Base-by-base conservation (phyloP, 768 basidiomycete genomes). In the Rhizopogon salebrosus region DNA sequence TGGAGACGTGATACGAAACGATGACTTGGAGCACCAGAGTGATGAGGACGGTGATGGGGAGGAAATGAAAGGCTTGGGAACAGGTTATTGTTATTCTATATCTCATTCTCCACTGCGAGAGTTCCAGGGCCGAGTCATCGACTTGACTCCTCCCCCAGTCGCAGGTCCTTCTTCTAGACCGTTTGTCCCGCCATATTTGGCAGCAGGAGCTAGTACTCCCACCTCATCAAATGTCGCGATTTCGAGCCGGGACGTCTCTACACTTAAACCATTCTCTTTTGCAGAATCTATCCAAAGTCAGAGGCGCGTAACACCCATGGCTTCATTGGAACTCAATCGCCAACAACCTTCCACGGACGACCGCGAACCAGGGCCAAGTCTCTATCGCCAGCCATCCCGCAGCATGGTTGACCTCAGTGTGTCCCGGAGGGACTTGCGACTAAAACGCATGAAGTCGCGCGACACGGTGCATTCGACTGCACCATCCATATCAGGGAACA, bases 351-450 rank as follows among this genome's bases (percentile, higher is more conserved):
- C 49, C 29, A 37, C 53, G 48, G 54, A 58, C 31, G 64, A 70
- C 45, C 31, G 2, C 14, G 20, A 31, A 20, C 79, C 82, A 5
- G 20, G 20, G 18, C 79, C 82, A 5, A 70, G 71, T 43, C 74
- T 86, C 61, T 81, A 81, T 61, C 81, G 79, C 49, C 78, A 75
- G 36, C 77, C 78, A 0, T 87, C 86, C 46, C 75, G 69, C 59
- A 89, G 87, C 62, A 78, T 87, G 77, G 64, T 85, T 48, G 78
- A 88, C 62, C 66, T 88, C 14, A 57, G 66, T 58, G 58, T 66
- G 48, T 48, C 60, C 67, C 60, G 54, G 63, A 68, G 62, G 61
- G 57, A 34, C 18, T 34, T 49, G 60, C 43, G 4, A n/a, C 18
- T 45, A 8, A 31, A 20, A 31, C 53, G 37, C 41, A 62, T 50